Evolutionary conservation across 148 eudicot genomes (phyloP).

Genomic region (Rhododendron simsii): DNA sequence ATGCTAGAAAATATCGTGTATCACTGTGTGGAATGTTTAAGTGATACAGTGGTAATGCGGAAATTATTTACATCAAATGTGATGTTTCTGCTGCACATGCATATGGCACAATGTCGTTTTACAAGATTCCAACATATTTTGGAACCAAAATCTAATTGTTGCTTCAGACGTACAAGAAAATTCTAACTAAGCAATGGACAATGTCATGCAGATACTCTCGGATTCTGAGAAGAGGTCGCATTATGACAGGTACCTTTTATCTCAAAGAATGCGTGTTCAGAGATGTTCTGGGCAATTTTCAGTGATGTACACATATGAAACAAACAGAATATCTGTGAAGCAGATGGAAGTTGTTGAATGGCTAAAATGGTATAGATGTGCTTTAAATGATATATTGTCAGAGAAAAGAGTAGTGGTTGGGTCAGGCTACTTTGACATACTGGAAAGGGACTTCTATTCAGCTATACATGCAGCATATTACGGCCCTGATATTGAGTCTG

Average conservation of each 20-base stretch:
- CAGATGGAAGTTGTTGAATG: conserved; percentile 98
- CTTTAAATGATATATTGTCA: conserved; percentile 65
- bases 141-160: background rate
- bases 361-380: conserved; percentile 85
- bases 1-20: background rate
- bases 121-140: background rate
- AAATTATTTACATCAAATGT: background rate
- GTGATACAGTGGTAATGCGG: background rate
- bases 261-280: conserved; percentile 40
- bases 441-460: conserved; percentile 78
- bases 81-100: background rate
- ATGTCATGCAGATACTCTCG: conserved; percentile 70
- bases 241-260: conserved; percentile 66
- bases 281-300: conserved; percentile 36
- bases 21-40: background rate
- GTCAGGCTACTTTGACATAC: conserved; percentile 73
- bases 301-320: conserved; percentile 47
- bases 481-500: conserved; percentile 72
- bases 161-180: background rate
- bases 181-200: background rate
- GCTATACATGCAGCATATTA: conserved; percentile 83
- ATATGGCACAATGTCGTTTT: background rate
- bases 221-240: conserved; percentile 70
- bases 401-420: conserved; percentile 71
- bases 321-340: conserved; percentile 33